phyloP scores from a whole-genome alignment of 768 basidiomycete genomes.

The Hygrophorus russula region DNA sequence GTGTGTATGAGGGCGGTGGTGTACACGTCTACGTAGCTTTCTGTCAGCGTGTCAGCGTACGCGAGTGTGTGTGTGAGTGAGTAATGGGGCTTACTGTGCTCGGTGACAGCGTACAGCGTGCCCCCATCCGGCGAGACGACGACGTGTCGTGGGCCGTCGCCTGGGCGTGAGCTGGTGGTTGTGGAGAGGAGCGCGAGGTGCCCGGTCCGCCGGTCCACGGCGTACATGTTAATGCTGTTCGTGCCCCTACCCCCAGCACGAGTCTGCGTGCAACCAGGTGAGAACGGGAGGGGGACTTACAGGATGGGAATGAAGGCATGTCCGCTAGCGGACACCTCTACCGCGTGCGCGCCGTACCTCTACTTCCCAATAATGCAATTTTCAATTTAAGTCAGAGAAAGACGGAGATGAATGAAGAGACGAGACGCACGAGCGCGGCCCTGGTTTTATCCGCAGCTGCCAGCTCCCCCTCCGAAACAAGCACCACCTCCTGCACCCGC shows the following conservation, averaged over 20 bases:
- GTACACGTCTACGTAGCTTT: too few relatives aligned
- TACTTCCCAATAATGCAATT: slow-evolving; percentile 11
- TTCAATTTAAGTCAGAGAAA: neutral
- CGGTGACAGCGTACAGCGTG: slow-evolving; percentile 39
- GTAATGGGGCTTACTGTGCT: slow-evolving; percentile 35
- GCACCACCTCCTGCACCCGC: slow-evolving; percentile 36
- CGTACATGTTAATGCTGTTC: slow-evolving; percentile 37
- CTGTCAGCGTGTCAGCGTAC: too few relatives aligned
- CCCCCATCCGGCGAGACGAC: slow-evolving; percentile 42
- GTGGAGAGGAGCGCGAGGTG: slow-evolving; percentile 25
- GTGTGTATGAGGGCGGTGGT: too few relatives aligned
- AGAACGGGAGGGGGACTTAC: neutral
- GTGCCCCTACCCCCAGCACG: slow-evolving; percentile 18
- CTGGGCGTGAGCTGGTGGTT: slow-evolving; percentile 26
- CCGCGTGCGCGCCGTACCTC: slow-evolving; percentile 40
- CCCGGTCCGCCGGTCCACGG: slow-evolving; percentile 17
- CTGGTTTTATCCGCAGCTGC: slow-evolving; percentile 37
- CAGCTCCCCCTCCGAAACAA: slow-evolving; percentile 32
- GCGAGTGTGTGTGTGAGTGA: too few relatives aligned
- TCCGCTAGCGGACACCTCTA: slow-evolving; percentile 30
- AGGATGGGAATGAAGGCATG: slow-evolving; percentile 40
- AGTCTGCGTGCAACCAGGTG: too few relatives aligned
- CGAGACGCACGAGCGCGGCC: slow-evolving; percentile 28
- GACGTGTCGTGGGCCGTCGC: slow-evolving; percentile 42
- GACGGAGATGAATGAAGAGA: neutral